Conservation (phyloP, 1,139 yeast genomes). For the Candida sp. region DNA sequence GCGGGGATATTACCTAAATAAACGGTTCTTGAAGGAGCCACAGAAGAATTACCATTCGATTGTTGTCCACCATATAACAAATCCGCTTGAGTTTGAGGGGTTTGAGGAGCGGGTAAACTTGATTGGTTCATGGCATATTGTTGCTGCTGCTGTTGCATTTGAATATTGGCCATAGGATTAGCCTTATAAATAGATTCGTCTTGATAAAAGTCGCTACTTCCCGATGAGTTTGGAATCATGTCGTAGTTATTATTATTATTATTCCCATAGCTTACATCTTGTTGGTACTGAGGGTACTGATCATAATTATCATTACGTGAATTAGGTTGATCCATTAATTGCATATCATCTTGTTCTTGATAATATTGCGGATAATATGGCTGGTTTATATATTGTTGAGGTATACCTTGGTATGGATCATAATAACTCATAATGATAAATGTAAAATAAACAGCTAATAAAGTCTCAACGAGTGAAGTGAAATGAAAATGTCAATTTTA, state of each 20-base stretch:
- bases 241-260: slow-evolving; percentile 9
- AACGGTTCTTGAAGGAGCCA: slow-evolving; percentile 81
- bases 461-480: neutral
- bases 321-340: slow-evolving; percentile 2
- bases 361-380: slow-evolving; percentile 34
- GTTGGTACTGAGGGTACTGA: slow-evolving; percentile 15
- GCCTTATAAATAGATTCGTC: slow-evolving; percentile 1
- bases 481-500: slow-evolving; percentile 2
- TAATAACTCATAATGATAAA: slow-evolving; percentile 35
- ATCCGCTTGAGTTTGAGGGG: slow-evolving; percentile 2
- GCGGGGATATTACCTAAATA: slow-evolving; percentile 86
- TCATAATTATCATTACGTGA: slow-evolving; percentile 7
- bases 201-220: neutral
- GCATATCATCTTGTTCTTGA: slow-evolving; percentile 13
- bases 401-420: slow-evolving; percentile 41
- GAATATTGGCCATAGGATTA: neutral
- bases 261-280: slow-evolving; percentile 5
- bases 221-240: slow-evolving; percentile 2
- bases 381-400: slow-evolving; percentile 37
- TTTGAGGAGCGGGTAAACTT: slow-evolving; percentile 1
- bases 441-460: neutral
- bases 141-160: neutral
- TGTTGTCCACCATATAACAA: slow-evolving; percentile 2
- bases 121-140: slow-evolving; percentile 6
- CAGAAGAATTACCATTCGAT: slow-evolving; percentile 8